A percentile compares a stretch with the other conserved stretches of the same genome.
These are phyloP conservation scores for Colletotrichum musae DNA, from an alignment of 2,329 filamentous ascomycete species.

Conservation along the genomic window DNA sequence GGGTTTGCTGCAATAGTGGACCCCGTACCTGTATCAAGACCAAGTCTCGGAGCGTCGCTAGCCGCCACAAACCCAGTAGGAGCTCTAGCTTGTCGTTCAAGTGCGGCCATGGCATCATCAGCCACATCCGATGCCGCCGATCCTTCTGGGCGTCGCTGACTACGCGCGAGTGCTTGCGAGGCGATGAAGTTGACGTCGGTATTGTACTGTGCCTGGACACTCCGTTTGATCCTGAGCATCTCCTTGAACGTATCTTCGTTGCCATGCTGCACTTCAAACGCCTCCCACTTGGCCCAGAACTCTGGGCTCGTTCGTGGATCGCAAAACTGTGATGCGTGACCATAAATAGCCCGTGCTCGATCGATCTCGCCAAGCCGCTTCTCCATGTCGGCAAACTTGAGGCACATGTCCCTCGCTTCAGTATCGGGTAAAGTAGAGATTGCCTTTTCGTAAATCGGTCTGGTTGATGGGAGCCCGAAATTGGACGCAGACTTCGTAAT, in stretches of 20 bases:
- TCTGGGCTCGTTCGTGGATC: slow-evolving; percentile 90
- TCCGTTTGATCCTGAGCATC: slow-evolving; percentile 97
- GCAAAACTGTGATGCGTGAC: slow-evolving; percentile 96
- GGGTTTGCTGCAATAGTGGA: slow-evolving; percentile 76
- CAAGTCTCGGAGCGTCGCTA: slow-evolving; percentile 77
- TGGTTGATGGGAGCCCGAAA: slow-evolving; percentile 94
- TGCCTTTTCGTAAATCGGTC: slow-evolving; percentile 95
- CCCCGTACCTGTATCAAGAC: slow-evolving; percentile 62
- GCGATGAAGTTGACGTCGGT: slow-evolving; percentile 99
- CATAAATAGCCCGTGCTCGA: slow-evolving; percentile 93
- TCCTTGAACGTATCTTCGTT: slow-evolving; percentile 99
- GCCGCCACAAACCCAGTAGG: slow-evolving; percentile 93
- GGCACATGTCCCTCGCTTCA: slow-evolving; percentile 97
- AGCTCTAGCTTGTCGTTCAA: slow-evolving; percentile 90
- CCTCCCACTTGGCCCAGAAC: slow-evolving; percentile 98
- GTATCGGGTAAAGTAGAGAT: slow-evolving; percentile 93
- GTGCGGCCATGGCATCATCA: slow-evolving; percentile 87
- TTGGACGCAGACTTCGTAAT: slow-evolving; percentile 99
- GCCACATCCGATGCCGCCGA: slow-evolving; percentile 60
- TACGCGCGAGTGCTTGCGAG: slow-evolving; percentile 90
- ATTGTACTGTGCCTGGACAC: slow-evolving; percentile 97
- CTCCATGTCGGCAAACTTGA: slow-evolving; percentile 99
- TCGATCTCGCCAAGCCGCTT: slow-evolving; percentile 93
- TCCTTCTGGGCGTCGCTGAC: slow-evolving; percentile 71
- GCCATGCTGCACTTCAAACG: slow-evolving; percentile 96